Evolutionary conservation across 1,284 basidiomycete genomes (phyloP), one percentile per base, ranked within the genome.

Genomic region (Malassezia dermatis): DNA sequence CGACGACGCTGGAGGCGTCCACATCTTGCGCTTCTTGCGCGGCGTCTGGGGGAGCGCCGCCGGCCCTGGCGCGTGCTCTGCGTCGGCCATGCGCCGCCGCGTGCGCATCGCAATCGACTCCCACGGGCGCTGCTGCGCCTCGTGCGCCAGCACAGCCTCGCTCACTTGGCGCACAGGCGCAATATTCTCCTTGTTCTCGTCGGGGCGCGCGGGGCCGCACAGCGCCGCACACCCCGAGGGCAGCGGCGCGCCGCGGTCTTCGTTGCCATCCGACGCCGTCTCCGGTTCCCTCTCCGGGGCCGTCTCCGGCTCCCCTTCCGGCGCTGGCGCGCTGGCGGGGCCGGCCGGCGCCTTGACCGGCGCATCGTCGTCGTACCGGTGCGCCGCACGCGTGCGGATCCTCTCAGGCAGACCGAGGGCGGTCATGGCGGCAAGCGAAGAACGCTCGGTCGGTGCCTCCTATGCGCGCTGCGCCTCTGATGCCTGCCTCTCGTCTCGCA

Each of bases 151-250:
- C 5, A 62, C 56, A 17, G 62, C 51, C 5, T 41, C 42, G 30
- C 51, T 60, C 15, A 58, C 42, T 31, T 57, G 57, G 39, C 66
- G 64, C 47, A 70, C 56, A 15, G 71, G 71, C 12, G 71, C 67
- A 11, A 73, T 60, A 43, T 73, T 73, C 35, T 73, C 71, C 56
- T 73, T 73, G 62, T 73, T 63, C 48, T 73, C 71, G 49, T 73
- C 69, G 8, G 51, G 26, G 47, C 54, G 32, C 56, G 58, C 3
- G 45, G 32, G 8, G 37, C 32, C 6, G 48, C 40, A 13, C 41
- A 28, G 15, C 12, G 41, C 23, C 23, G 41, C 41, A 28, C 41
- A 43, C 4, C 24, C 23, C 11, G 24, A 24, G 11, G 41, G 41
- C 15, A 28, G 24, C 63, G 13, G 63, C 32, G 23, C 66, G 55